These are phyloP conservation scores for Dryas drummondii DNA, from an alignment of 306 rosid species.

Conservation along the genomic window DNA sequence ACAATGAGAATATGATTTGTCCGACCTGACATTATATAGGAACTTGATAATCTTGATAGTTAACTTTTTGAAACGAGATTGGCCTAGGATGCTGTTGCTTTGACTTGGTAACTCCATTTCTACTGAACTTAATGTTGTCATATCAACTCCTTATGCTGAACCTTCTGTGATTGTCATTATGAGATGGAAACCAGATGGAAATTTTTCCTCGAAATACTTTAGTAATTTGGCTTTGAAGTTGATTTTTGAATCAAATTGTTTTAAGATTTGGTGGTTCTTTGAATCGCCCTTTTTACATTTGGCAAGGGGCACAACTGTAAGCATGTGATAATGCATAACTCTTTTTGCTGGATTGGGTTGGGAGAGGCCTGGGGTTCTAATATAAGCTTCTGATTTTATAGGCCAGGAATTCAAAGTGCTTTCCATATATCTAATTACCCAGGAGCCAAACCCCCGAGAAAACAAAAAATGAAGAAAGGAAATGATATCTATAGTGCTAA, in stretches of 20 bases:
- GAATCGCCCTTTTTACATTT: neutral
- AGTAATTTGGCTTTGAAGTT: neutral
- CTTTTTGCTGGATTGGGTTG: neutral
- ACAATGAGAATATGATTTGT: neutral
- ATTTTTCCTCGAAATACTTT: neutral
- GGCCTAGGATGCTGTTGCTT: conserved; percentile 1
- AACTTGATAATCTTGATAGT: neutral
- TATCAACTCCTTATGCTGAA: neutral
- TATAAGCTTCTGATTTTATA: neutral
- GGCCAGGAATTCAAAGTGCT: neutral
- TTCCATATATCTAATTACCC: neutral
- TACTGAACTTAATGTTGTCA: neutral
- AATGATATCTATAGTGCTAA: neutral
- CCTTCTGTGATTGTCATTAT: neutral
- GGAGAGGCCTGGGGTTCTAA: neutral
- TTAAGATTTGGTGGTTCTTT: neutral
- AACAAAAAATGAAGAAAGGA: neutral
- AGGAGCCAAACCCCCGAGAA: neutral
- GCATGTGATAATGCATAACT: neutral
- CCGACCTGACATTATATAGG: neutral
- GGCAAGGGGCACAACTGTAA: neutral
- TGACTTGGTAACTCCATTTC: neutral
- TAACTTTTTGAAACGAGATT: neutral
- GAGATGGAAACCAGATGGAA: neutral
- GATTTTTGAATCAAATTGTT: neutral